Conservation (phyloP, 2,329 filamentous ascomycete genomes). For the Penicillium sp. region DNA sequence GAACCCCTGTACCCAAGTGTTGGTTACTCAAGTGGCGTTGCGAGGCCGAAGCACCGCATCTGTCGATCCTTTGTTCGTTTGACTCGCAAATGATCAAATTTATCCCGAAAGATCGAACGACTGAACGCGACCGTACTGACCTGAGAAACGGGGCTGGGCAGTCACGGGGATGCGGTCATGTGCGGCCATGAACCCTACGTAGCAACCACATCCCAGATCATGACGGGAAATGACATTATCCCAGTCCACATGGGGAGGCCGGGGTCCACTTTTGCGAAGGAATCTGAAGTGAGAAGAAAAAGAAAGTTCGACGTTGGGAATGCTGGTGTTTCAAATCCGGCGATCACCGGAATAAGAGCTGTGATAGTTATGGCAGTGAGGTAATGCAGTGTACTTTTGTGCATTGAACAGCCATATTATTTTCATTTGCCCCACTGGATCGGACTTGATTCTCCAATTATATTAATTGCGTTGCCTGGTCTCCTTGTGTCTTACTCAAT, state of each 20-base stretch:
- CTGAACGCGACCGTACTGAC: background rate
- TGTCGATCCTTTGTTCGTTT: background rate
- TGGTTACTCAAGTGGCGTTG: background rate
- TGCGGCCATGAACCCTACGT: background rate
- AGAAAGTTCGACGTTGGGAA: slow-evolving; percentile 6
- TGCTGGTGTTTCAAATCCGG: slow-evolving; percentile 8
- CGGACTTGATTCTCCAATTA: background rate
- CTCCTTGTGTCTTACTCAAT: background rate
- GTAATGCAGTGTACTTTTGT: background rate
- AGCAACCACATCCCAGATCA: background rate
- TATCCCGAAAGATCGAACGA: background rate
- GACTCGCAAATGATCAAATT: background rate
- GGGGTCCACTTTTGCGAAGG: background rate
- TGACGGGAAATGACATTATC: background rate
- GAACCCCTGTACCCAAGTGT: background rate
- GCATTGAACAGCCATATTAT: background rate
- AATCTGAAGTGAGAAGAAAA: slow-evolving; percentile 1
- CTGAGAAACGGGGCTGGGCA: background rate
- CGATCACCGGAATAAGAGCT: background rate
- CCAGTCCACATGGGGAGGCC: background rate
- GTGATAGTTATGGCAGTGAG: slow-evolving; percentile 1
- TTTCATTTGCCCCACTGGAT: background rate
- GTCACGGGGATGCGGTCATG: background rate
- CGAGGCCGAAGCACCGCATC: background rate
- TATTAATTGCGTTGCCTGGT: background rate